Conservation (phyloP, 495 filamentous ascomycete species). For the Articulospora tetracladia region DNA sequence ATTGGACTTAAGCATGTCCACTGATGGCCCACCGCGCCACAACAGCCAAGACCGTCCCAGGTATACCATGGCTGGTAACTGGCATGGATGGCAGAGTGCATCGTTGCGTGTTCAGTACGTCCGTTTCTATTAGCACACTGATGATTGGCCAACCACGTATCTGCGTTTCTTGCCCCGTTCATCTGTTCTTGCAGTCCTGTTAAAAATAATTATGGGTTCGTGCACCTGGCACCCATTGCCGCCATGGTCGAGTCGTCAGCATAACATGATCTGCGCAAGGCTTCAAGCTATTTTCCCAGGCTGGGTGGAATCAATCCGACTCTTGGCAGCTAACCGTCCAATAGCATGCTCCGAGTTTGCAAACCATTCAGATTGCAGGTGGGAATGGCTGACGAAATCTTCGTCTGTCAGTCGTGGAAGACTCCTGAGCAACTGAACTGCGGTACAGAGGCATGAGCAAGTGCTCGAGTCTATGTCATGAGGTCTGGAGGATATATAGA, state of each 20-base stretch:
- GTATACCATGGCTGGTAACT: neutral
- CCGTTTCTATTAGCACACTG: neutral
- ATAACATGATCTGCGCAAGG: neutral
- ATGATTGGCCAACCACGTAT: too few species aligned
- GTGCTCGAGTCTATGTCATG: too few species aligned
- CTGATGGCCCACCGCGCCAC: neutral
- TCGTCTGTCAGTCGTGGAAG: conserved; percentile 6
- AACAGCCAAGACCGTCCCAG: neutral
- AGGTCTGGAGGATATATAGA: neutral
- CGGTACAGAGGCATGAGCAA: conserved; percentile 20
- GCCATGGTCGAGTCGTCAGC: neutral
- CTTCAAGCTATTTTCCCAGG: neutral
- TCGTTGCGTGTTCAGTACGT: neutral
- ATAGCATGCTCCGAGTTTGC: neutral
- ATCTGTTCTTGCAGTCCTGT: neutral
- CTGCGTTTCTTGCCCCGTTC: neutral
- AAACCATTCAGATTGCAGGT: neutral
- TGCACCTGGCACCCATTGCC: neutral
- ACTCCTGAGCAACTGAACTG: conserved; percentile 25
- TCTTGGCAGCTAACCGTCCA: neutral
- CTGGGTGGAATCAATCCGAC: neutral
- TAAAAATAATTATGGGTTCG: neutral
- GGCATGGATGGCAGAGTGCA: too few species aligned
- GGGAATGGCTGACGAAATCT: neutral
- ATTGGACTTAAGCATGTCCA: neutral